phyloP scores from a whole-genome alignment of 495 filamentous ascomycete genomes.

The Penicillium desertorum region DNA sequence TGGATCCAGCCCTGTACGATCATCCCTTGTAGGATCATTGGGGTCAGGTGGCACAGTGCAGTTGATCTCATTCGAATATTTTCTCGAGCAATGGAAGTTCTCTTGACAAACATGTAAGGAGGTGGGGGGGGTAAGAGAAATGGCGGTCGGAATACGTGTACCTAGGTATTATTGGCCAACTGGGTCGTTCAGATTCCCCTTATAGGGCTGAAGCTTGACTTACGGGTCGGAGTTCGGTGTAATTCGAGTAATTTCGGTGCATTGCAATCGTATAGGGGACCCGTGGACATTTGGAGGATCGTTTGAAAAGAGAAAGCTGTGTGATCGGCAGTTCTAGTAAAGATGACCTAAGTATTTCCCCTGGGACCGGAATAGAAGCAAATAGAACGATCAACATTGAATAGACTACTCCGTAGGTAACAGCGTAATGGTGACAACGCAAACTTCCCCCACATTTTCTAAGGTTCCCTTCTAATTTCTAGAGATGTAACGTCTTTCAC shows the following conservation, averaged over 20 bases:
- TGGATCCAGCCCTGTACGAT: conserved; percentile 6
- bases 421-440: background rate
- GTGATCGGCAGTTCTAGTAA: background rate
- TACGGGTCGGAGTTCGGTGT: conserved; percentile 6
- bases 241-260: background rate
- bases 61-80: background rate
- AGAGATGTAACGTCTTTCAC: background rate
- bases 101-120: background rate
- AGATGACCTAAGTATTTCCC: too few species aligned
- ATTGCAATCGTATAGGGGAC: background rate
- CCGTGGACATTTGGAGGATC: background rate
- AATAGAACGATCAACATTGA: background rate
- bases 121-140: background rate
- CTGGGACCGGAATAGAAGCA: background rate
- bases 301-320: background rate
- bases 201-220: conserved; percentile 34
- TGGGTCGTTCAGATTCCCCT: conserved; percentile 10
- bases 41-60: background rate
- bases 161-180: conserved; percentile 14
- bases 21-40: background rate
- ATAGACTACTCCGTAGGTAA: too few species aligned
- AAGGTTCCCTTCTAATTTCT: background rate
- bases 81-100: background rate
- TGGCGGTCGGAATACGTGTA: background rate
- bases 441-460: conserved; percentile 4